Base-by-base conservation (phyloP, 116 monocot genomes). In the Dioscorea cayenensis region DNA sequence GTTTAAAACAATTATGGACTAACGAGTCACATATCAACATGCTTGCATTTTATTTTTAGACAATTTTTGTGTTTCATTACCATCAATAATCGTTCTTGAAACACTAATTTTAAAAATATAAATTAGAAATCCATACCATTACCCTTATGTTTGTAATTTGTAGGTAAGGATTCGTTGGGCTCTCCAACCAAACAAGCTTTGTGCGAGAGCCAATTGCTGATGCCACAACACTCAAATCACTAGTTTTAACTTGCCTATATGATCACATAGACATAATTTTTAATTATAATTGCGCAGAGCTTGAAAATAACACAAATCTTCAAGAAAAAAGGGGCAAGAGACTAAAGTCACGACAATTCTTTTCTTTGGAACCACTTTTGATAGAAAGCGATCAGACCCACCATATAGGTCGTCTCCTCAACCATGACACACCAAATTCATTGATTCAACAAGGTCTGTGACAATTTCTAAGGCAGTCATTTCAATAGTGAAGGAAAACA, bases 401-500 rank as follows among this genome's bases (percentile, higher is more conserved):
- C 96, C 96, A 79, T 96, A 96, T 68, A 96, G 88, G 60, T 92
- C 96, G 73, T 92, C 86, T 64, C 88, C 96, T 21, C n/a, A 72
- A 28, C 35, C 68, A 49, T 32, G 28, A 13, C 71, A 43, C 29
- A 92, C 96, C 93, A 76, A 84, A 25, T 77, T n/a, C n/a, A n/a
- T n/a, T n/a, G n/a, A n/a, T n/a, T 82, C 79, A 77, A 96, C 48
- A 72, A 96, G 88, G 73, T 88, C 86, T 25, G 84, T 84, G n/a
- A 90, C 83, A 35, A 84, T 76, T 72, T 88, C 74, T 29, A 96
- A 79, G 73, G 92, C 90, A 73, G 96, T 88, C 96, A 96, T 96
- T 74, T 92, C 96, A 76, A 90, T 96, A 62, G 90, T 90, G 83
- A 90, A 96, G 82, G 92, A 92, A 79, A 96, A 87, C 65, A 90